Percentiles rank a stretch among this genome's conserved stretches.
Evolutionary conservation across 495 filamentous ascomycete species (phyloP).

Genomic region (Hypomontagnella monticulosa): DNA sequence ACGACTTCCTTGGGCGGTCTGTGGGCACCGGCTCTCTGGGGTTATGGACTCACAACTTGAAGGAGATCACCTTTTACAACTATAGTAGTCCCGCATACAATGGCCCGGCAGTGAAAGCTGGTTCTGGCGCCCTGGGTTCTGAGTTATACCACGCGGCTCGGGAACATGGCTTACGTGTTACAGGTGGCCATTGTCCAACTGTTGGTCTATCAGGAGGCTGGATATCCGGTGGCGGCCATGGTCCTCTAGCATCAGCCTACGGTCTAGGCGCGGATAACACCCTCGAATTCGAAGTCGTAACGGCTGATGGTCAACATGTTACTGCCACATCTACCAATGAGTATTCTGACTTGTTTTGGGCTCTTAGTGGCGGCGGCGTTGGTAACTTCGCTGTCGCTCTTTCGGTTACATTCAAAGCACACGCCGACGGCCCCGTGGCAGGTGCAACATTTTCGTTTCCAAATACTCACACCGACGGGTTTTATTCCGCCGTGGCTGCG

Average conservation of each 20-base stretch:
- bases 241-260: slow-evolving; percentile 59
- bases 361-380: slow-evolving; percentile 64
- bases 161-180: slow-evolving; percentile 56
- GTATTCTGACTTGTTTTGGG: slow-evolving; percentile 69
- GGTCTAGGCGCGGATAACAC: slow-evolving; percentile 70
- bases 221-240: slow-evolving; percentile 69
- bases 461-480: neutral
- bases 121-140: slow-evolving; percentile 66
- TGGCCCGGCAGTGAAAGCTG: slow-evolving; percentile 63
- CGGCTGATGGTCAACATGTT: slow-evolving; percentile 55
- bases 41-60: slow-evolving; percentile 63
- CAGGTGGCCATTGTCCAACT: slow-evolving; percentile 62
- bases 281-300: slow-evolving; percentile 67
- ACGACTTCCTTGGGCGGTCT: slow-evolving; percentile 54
- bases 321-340: slow-evolving; percentile 51
- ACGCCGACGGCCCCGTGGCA: neutral
- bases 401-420: slow-evolving; percentile 51
- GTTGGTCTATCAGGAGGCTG: slow-evolving; percentile 62
- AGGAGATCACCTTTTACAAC: slow-evolving; percentile 46
- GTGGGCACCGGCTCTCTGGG: slow-evolving; percentile 57
- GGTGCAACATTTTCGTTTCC: neutral
- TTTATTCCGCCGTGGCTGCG: too few species aligned
- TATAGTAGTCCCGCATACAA: slow-evolving; percentile 45
- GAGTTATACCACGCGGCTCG: slow-evolving; percentile 61
- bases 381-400: slow-evolving; percentile 64